These are phyloP conservation scores for Glycine tomentella DNA, from an alignment of 306 rosid genomes.

Conservation along the genomic window DNA sequence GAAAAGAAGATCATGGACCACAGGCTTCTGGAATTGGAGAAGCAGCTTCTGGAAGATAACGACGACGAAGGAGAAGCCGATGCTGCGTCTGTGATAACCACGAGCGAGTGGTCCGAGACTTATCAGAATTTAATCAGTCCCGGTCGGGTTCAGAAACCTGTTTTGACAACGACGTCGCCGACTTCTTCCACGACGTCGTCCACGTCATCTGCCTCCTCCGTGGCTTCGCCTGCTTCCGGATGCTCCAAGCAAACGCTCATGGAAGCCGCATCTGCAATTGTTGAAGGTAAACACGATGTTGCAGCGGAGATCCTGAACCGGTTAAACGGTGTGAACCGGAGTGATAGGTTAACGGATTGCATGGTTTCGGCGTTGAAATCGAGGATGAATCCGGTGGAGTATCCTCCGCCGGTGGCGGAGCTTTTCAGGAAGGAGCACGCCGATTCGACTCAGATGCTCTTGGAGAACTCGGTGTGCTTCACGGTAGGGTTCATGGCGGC, in stretches of 20 bases:
- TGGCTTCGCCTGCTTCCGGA: conserved; percentile 59
- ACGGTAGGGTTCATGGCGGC: conserved; percentile 72
- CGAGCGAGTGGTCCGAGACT: conserved; percentile 80
- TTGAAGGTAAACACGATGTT: conserved; percentile 68
- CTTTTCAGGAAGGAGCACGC: conserved; percentile 65
- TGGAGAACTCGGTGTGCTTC: conserved; percentile 66
- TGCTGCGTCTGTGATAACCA: conserved; percentile 68
- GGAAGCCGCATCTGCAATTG: conserved; percentile 85
- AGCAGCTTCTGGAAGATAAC: conserved; percentile 80
- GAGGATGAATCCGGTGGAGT: conserved; percentile 54
- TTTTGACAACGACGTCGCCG: conserved; percentile 69
- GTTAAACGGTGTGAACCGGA: conserved; percentile 45
- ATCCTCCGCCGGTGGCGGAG: conserved; percentile 57
- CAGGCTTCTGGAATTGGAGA: conserved; percentile 77
- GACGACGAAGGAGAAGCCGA: conserved; percentile 78
- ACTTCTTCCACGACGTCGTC: conserved; percentile 70
- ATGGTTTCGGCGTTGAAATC: conserved; percentile 76
- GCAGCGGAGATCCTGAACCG: conserved; percentile 75
- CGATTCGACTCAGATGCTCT: conserved; percentile 73
- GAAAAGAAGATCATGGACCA: conserved; percentile 67
- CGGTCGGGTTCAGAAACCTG: conserved; percentile 54
- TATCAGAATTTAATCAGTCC: conserved; percentile 70
- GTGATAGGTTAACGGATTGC: conserved; percentile 49
- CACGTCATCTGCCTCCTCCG: conserved; percentile 67
- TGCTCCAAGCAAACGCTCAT: conserved; percentile 67